Evolutionary conservation across 2,329 filamentous ascomycete genomes (phyloP).

Genomic region (Fusarium phyllophilum): DNA sequence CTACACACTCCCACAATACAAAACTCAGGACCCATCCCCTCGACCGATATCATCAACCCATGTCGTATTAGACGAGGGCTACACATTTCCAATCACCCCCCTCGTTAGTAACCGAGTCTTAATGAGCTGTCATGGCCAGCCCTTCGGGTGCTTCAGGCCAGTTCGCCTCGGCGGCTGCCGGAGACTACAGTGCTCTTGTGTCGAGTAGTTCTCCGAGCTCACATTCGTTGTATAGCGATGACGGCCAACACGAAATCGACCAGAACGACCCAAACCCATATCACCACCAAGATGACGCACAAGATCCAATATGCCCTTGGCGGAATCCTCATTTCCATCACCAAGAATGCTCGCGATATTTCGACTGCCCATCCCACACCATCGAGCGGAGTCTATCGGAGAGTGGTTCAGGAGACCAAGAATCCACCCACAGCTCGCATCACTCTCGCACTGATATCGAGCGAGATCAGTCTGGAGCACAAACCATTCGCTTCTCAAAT

Average conservation of each 20-base stretch:
- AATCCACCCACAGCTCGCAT: conserved; percentile 23
- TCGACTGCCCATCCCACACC: conserved; percentile 61
- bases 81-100: conserved; percentile 6
- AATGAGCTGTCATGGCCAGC: conserved; percentile 44
- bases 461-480: conserved; percentile 7
- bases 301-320: conserved; percentile 49
- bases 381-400: conserved; percentile 52
- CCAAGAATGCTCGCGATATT: conserved; percentile 58
- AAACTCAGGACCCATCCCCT: not conserved
- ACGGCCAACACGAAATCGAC: conserved; percentile 18
- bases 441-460: conserved; percentile 8
- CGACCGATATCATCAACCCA: conserved; percentile 5
- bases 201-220: conserved; percentile 40
- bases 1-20: not conserved
- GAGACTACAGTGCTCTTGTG: conserved; percentile 23
- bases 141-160: conserved; percentile 34
- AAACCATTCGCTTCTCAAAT: conserved; percentile 23
- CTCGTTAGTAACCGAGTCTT: conserved; percentile 14
- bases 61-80: conserved; percentile 27
- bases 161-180: conserved; percentile 28
- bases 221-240: conserved; percentile 55
- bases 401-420: conserved; percentile 38
- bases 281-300: conserved; percentile 1
- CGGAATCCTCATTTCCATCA: conserved; percentile 52
- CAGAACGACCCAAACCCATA: not conserved